These are phyloP conservation scores for Starmerella bombi DNA, from an alignment of 805 yeast genomes.

Conservation along the genomic window DNA sequence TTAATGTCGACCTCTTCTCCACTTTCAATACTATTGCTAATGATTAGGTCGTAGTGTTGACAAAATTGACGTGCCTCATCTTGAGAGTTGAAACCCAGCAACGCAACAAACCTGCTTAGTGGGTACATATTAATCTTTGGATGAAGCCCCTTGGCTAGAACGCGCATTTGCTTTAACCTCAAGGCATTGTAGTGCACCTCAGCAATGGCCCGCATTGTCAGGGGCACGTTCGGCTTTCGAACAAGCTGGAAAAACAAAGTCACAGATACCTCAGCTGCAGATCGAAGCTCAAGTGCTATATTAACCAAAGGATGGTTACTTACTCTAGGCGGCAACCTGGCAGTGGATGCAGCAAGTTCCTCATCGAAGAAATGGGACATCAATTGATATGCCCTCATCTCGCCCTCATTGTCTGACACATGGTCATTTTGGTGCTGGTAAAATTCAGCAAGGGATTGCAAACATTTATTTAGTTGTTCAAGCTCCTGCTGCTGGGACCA, in stretches of 20 bases:
- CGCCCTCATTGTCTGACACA: constrained; percentile 73
- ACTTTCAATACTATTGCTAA: constrained; percentile 1
- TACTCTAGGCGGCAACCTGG: constrained; percentile 39
- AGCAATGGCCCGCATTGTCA: constrained; percentile 55
- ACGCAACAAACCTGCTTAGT: constrained; percentile 33
- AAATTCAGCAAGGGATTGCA: constrained; percentile 78
- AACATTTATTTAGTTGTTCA: constrained; percentile 83
- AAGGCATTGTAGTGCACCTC: constrained; percentile 59
- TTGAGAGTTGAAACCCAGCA: constrained; percentile 56
- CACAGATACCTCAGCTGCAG: constrained; percentile 39
- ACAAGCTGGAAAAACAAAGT: constrained; percentile 47
- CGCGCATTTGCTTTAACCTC: constrained; percentile 59
- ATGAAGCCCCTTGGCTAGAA: constrained; percentile 55
- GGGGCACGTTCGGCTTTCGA: constrained; percentile 41
- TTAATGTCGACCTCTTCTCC: constrained; percentile 16
- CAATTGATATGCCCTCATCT: constrained; percentile 77
- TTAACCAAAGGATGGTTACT: constrained; percentile 47
- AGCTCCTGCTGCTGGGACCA: constrained; percentile 90
- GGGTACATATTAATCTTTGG: constrained; percentile 47
- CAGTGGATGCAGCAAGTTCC: constrained; percentile 66
- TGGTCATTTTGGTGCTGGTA: constrained; percentile 60
- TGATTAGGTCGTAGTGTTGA: constrained; percentile 42
- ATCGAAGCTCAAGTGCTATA: constrained; percentile 57
- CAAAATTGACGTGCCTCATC: constrained; percentile 46
- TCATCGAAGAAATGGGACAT: constrained; percentile 71